phyloP scores from a whole-genome alignment of 2,329 filamentous ascomycete genomes.

The Aspergillus vadensis region DNA sequence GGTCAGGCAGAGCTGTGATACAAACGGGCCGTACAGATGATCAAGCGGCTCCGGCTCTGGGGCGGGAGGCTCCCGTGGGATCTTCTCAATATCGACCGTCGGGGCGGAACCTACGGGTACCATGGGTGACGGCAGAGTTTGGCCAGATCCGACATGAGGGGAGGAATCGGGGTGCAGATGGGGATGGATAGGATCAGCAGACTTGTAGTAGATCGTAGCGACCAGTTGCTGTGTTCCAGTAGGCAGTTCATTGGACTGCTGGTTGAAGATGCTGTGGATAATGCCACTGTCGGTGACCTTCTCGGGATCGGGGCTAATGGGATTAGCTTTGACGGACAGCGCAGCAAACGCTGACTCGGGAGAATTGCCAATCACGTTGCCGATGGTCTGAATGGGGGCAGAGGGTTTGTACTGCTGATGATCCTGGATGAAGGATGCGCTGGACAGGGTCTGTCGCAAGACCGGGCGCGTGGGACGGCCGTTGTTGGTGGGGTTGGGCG shows the following conservation, averaged over 20 bases:
- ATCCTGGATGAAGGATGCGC: conserved; percentile 50
- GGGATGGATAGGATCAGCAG: conserved; percentile 44
- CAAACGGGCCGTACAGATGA: conserved; percentile 57
- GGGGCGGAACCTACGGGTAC: conserved; percentile 52
- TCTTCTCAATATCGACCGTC: conserved; percentile 53
- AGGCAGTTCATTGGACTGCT: conserved; percentile 41
- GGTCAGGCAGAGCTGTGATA: conserved; percentile 58
- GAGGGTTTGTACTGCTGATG: conserved; percentile 52
- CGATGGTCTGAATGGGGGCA: conserved; percentile 37
- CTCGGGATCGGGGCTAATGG: conserved; percentile 42
- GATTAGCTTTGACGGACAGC: conserved; percentile 37
- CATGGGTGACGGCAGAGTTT: conserved; percentile 43
- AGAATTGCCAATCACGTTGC: conserved; percentile 38
- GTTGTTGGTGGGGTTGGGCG: conserved; percentile 25
- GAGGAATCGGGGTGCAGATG: conserved; percentile 53
- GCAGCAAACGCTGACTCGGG: conserved; percentile 28
- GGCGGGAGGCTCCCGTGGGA: conserved; percentile 57
- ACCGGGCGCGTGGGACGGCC: conserved; percentile 43
- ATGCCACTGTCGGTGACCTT: conserved; percentile 49
- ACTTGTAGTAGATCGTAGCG: conserved; percentile 54
- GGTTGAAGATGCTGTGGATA: conserved; percentile 50
- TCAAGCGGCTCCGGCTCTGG: conserved; percentile 58
- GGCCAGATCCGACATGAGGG: conserved; percentile 36
- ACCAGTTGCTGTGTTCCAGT: conserved; percentile 47
- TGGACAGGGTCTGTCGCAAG: conserved; percentile 45